Evolutionary conservation across 2,329 filamentous ascomycete species (phyloP).

Genomic region (Raffaelea deltoideospora): DNA sequence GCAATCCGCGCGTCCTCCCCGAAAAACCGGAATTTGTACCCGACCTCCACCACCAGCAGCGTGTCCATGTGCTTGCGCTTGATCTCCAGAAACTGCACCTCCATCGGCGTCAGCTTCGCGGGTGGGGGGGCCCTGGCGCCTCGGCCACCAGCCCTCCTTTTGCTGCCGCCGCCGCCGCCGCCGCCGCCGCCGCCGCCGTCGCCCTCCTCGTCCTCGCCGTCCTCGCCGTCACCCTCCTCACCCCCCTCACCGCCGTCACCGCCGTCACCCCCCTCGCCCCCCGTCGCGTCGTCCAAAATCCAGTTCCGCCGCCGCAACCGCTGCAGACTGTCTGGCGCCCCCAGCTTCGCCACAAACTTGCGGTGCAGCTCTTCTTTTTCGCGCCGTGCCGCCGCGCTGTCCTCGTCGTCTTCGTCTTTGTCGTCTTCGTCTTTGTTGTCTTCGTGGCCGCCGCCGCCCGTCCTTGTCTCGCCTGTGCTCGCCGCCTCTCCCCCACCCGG

Average conservation of each 20-base stretch:
- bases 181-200: constrained; percentile 56
- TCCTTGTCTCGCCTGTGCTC: neutral
- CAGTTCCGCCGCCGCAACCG: constrained; percentile 47
- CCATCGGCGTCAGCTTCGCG: constrained; percentile 83
- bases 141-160: constrained; percentile 57
- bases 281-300: constrained; percentile 35
- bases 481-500: constrained; percentile 15
- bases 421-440: constrained; percentile 18
- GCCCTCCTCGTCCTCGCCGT: constrained; percentile 40
- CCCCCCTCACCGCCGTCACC: constrained; percentile 56
- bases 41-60: constrained; percentile 81
- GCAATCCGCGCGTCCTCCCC: constrained; percentile 85
- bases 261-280: constrained; percentile 27
- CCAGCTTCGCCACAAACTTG: constrained; percentile 81
- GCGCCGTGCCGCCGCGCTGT: constrained; percentile 32
- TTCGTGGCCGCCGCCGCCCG: constrained; percentile 16
- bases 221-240: constrained; percentile 31
- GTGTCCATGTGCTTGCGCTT: constrained; percentile 86
- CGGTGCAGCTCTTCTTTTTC: constrained; percentile 60
- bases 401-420: constrained; percentile 23
- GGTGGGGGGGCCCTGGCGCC: no score
- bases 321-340: constrained; percentile 66
- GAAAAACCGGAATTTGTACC: constrained; percentile 96
- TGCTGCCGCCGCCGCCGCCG: constrained; percentile 75
- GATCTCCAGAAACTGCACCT: constrained; percentile 84